A percentile compares a stretch with the other conserved stretches of the same genome.
Conservation (phyloP, 2,329 filamentous ascomycete species). For the Dothideomycetes sp. region DNA sequence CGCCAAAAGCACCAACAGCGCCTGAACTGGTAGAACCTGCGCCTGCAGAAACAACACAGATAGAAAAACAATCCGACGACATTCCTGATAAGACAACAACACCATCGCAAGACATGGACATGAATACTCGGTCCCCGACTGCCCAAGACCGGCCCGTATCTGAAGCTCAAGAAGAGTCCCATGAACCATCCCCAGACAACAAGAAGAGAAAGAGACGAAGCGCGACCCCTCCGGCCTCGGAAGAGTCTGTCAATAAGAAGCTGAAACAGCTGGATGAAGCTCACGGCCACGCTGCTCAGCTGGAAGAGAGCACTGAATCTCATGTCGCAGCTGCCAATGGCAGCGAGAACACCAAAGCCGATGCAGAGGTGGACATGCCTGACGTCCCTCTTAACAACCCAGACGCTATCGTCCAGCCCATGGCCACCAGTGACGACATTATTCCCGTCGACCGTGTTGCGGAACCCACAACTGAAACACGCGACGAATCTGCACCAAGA, state of each 20-base stretch:
- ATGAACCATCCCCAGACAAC: slow-evolving; percentile 19
- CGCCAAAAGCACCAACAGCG: too few species aligned
- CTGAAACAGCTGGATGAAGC: slow-evolving; percentile 26
- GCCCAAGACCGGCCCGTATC: background rate
- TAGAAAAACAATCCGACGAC: too few species aligned
- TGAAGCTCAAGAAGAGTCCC: background rate
- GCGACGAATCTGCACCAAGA: slow-evolving; percentile 1
- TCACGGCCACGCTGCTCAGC: too few species aligned
- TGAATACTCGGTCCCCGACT: background rate
- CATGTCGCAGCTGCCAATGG: slow-evolving; percentile 12
- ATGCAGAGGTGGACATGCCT: slow-evolving; percentile 4
- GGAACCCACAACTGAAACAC: background rate
- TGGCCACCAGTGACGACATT: slow-evolving; percentile 18
- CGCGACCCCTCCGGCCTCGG: slow-evolving; percentile 22
- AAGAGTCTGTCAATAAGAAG: slow-evolving; percentile 32
- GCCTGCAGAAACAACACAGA: too few species aligned
- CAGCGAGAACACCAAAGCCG: background rate
- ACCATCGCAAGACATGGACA: too few species aligned
- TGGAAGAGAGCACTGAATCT: too few species aligned
- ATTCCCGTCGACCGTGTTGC: slow-evolving; percentile 7
- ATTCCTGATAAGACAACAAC: too few species aligned
- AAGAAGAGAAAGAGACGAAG: slow-evolving; percentile 32
- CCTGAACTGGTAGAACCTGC: too few species aligned
- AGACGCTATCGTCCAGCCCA: slow-evolving; percentile 4
- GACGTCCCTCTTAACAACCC: slow-evolving; percentile 1